phyloP scores from a whole-genome alignment of 2,329 filamentous ascomycete species.

The Myriosclerotinia duriaeana region DNA sequence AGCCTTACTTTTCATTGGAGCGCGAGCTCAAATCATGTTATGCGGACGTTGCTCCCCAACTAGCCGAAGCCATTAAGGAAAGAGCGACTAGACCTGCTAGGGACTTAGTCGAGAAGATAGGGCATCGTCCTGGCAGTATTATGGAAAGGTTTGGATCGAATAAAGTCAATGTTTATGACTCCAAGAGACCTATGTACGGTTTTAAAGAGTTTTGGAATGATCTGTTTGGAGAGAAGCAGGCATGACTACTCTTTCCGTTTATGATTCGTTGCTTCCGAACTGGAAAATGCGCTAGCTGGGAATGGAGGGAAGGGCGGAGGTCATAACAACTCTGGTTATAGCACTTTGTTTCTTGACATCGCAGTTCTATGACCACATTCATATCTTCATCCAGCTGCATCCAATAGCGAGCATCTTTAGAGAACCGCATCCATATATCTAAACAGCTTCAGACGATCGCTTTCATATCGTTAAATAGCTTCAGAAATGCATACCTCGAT shows the following conservation, averaged over 20 bases:
- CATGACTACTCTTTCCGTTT: neutral
- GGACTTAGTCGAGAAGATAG: conserved; percentile 45
- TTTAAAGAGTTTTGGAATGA: conserved; percentile 89
- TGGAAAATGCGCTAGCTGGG: neutral
- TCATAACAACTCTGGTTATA: no score
- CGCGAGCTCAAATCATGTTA: conserved; percentile 81
- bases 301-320: neutral
- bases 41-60: conserved; percentile 76
- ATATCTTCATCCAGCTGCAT: no score
- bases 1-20: conserved; percentile 83
- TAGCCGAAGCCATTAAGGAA: conserved; percentile 71
- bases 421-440: no score
- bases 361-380: no score
- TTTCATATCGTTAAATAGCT: no score
- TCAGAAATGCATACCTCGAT: no score
- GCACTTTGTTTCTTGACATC: no score
- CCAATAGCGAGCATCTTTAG: no score
- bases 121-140: conserved; percentile 52
- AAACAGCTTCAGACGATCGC: no score
- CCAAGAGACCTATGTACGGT: conserved; percentile 74
- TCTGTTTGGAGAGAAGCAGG: conserved; percentile 50
- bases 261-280: no score
- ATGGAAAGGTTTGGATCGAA: conserved; percentile 59
- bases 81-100: conserved; percentile 55
- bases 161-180: conserved; percentile 68